Evolutionary conservation across 805 yeast species (phyloP), one percentile per base, ranked within the genome.

Genomic region (Saccharomycopsis sp.): DNA sequence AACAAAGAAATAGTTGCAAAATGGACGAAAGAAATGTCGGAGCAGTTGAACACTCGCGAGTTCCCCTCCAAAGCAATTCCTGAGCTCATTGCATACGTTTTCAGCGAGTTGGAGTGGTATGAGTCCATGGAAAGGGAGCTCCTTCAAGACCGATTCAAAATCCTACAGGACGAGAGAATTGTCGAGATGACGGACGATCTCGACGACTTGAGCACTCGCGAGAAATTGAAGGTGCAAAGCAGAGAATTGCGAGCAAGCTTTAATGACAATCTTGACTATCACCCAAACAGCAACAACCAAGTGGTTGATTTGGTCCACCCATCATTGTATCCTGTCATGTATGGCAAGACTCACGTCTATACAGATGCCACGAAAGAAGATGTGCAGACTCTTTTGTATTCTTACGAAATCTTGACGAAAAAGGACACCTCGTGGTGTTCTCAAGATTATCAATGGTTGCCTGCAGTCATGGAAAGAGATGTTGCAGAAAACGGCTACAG

Each of bases 231-330:
- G 40, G 54, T 62, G 50, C 24, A 37, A 21, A 50, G 41, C 2
- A 52, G 51, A 8, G 40, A 51, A 9, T 23, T 63, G 2, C 54
- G 62, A 16, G 63, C 60, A 23, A 63, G 67, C 44, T 59, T 56
- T 7, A 57, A 58, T 24, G 59, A 50, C 4, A 57, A 61, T 24
- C 56, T 64, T 29, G 76, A 74, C 57, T 74, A 70, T 62, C 77
- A 73, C 58, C 77, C 77, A 12, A 68, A 68, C 2, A 67, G 75
- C 8, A 62, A 73, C 51, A 64, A 71, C 15, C 69, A 71, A 61
- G 77, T 74, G 1, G 60, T 73, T 20, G 74, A 74, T 59, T 65
- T 75, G 21, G 76, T 71, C 12, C 78, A 75, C 56, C 78, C 79
- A 23, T 73, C 77, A 16, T 65, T 75, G 48, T 75, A 65, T 51